Base-by-base conservation (phyloP, 1,139 yeast species). In the Yamadazyma oceani region DNA sequence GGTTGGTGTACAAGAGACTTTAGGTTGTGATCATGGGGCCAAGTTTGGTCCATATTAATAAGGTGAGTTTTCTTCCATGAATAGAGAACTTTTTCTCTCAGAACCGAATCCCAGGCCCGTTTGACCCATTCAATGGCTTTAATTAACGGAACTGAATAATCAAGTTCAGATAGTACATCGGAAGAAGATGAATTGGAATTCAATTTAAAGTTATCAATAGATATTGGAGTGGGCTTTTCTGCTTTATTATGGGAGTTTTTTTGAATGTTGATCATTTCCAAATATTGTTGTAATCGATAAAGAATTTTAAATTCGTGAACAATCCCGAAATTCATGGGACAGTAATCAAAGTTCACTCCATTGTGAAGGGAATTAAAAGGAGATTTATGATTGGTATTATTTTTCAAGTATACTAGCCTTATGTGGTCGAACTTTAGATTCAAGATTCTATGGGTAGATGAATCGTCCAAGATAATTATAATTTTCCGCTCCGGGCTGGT, bases 271-370 rank as follows among this genome's bases (percentile, higher is more conserved):
- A 58, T 68, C 64, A 79, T 66, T 26, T 73, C 78, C 43, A 74
- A 60, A 46, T 80, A 81, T 47, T 81, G 86, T 44, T 77, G 81
- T 6, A 76, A 62, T 42, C 87, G 66, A 52, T 76, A 81, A 32
- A 78, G 60, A 10, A 78, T 68, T 46, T 78, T 78, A 50, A 81
- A 78, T 46, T 81, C 86, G 42, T 78, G 81, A 21, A 78, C 65
- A 3, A 80, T 77, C 2, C 87, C 87, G 68, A 80, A 79, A 45
- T 73, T 77, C 69, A 79, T 78, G 2, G 86, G 86, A 26, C 80
- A 57, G 50, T 77, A 79, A 48, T 73, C 75, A 39, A 69, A 69
- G 41, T 62, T 66, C 26, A 62, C 62, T 5, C 72, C 73, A 37
- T 59, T 60, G 40, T 54, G 59, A 7, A 60, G 49, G 2, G 71